Evolutionary conservation across 140 eudicot genomes (phyloP).

Genomic region (Oenanthe javanica): DNA sequence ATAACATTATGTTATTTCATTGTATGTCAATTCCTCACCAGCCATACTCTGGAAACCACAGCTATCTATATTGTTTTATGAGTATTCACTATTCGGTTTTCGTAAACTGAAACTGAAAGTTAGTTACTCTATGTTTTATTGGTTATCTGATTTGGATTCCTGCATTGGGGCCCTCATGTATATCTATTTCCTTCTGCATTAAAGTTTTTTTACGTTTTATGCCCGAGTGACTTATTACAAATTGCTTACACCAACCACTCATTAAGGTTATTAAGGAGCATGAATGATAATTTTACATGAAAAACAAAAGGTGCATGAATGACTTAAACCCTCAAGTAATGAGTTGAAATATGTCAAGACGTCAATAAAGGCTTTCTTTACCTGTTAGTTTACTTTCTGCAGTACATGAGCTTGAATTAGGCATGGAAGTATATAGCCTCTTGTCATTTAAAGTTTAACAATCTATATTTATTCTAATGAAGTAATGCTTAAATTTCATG

Average conservation of each 20-base stretch:
- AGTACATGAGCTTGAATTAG: neutral
- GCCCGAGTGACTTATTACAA: neutral
- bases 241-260: neutral
- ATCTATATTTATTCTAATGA: neutral
- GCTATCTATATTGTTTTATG: neutral
- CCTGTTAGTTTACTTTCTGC: neutral
- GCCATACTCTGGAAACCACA: neutral
- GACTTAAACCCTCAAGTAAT: neutral
- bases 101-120: neutral
- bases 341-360: neutral
- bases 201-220: neutral
- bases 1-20: neutral
- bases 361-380: neutral
- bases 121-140: neutral
- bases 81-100: neutral
- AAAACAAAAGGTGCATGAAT: neutral
- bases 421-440: neutral
- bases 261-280: neutral
- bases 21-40: neutral
- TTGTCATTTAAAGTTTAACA: neutral
- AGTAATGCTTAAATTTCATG: neutral
- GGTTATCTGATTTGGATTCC: neutral
- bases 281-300: neutral
- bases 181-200: neutral
- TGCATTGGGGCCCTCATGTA: neutral